phyloP scores from a whole-genome alignment of 108 stramenopile genomes.

The Skeletonema tropicum region DNA sequence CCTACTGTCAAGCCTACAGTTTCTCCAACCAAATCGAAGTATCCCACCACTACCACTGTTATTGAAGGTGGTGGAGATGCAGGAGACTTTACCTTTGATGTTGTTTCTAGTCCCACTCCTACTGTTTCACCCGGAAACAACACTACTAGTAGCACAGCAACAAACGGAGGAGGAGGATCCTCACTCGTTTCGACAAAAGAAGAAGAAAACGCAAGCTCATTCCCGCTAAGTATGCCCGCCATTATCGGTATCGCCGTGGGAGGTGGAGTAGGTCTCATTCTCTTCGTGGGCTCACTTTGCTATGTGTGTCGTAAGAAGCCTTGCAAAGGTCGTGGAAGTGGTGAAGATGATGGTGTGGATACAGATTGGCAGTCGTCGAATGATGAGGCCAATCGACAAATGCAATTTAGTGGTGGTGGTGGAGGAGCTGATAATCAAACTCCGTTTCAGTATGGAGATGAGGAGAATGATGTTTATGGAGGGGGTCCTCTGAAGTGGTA shows the following conservation, averaged over 20 bases:
- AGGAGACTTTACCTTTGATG: not conserved
- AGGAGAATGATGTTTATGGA: not conserved
- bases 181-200: not conserved
- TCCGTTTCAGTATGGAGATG: conserved; percentile 3
- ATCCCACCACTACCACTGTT: no score
- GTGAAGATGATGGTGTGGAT: conserved; percentile 12
- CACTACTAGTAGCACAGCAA: not conserved
- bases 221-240: conserved; percentile 1
- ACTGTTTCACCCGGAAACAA: not conserved
- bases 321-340: conserved; percentile 1
- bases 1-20: not conserved
- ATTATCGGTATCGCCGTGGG: conserved; percentile 10
- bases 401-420: not conserved
- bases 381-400: not conserved
- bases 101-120: not conserved
- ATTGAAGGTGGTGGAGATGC: no score
- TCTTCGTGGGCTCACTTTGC: not conserved
- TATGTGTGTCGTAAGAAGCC: conserved; percentile 3
- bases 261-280: conserved; percentile 12
- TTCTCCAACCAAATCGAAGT: not conserved
- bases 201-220: not conserved
- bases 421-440: not conserved
- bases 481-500: not conserved
- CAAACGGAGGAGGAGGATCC: not conserved
- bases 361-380: conserved; percentile 15